Conservation (phyloP, 164 flowering plant genomes). For the Malania oleifera region DNA sequence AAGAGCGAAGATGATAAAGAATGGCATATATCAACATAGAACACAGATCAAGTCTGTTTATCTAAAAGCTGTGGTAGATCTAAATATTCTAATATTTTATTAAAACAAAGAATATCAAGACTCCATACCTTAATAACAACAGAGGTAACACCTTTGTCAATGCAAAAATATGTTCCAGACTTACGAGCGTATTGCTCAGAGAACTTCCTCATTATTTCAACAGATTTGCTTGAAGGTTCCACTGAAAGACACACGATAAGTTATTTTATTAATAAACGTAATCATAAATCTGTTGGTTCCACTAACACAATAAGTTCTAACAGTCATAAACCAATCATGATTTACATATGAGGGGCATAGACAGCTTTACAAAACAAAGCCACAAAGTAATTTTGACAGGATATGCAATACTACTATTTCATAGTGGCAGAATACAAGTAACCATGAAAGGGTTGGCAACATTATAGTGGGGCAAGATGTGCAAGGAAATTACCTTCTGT, state of each 20-base stretch:
- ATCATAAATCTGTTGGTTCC: no score
- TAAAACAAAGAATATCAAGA: neutral
- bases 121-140: conserved; percentile 87
- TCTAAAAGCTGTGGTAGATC: no score
- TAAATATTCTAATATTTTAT: no score
- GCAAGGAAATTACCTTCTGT: no score
- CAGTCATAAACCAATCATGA: neutral
- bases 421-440: no score
- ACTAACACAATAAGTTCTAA: conserved; percentile 2
- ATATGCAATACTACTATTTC: no score
- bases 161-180: conserved; percentile 92
- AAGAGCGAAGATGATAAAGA: neutral
- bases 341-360: neutral
- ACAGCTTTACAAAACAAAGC: no score
- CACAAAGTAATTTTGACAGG: no score
- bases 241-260: conserved; percentile 28
- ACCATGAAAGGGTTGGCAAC: no score
- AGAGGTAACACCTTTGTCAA: conserved; percentile 91
- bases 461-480: no score
- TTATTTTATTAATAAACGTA: no score
- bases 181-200: conserved; percentile 96
- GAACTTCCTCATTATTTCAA: conserved; percentile 97
- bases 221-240: conserved; percentile 90
- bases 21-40: neutral
- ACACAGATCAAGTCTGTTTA: neutral